These are phyloP conservation scores for Leishmania braziliensis DNA, from an alignment of 208 protist species.

Conservation along the genomic window DNA sequence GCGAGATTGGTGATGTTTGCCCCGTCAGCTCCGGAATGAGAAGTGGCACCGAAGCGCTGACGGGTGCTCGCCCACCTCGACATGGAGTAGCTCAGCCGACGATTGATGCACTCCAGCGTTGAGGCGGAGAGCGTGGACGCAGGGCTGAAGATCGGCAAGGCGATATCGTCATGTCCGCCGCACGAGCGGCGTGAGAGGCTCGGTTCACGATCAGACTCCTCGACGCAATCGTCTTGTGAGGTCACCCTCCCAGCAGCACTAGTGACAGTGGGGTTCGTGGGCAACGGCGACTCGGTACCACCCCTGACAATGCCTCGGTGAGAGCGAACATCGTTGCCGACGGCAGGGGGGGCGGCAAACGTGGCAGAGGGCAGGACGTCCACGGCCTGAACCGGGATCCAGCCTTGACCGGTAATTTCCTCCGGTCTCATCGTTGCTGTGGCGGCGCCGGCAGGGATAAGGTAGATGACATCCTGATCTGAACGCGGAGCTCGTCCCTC, in stretches of 20 bases:
- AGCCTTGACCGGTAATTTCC: conserved; percentile 38
- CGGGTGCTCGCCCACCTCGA: conserved; percentile 20
- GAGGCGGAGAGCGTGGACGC: conserved; percentile 36
- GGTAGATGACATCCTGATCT: conserved; percentile 32
- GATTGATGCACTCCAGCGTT: conserved; percentile 42
- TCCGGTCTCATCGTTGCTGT: conserved; percentile 31
- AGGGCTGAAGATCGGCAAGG: conserved; percentile 2
- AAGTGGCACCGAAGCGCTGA: conserved; percentile 17
- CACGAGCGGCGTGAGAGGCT: conserved; percentile 4
- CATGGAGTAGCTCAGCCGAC: conserved; percentile 33
- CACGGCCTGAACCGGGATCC: conserved; percentile 46
- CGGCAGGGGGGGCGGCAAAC: not conserved
- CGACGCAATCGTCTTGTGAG: not conserved
- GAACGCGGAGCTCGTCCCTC: conserved; percentile 19
- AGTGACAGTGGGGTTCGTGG: not conserved
- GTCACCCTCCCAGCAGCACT: not conserved
- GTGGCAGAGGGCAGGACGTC: conserved; percentile 1
- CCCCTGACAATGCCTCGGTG: conserved; percentile 7
- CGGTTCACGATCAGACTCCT: conserved; percentile 5
- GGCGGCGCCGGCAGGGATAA: conserved; percentile 22
- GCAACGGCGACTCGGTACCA: conserved; percentile 13
- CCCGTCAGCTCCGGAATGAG: conserved; percentile 6
- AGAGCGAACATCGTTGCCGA: not conserved
- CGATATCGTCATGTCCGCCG: not conserved
- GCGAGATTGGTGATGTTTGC: conserved; percentile 5